Evolutionary conservation across 2,329 filamentous ascomycete species (phyloP).

Genomic region (Colletotrichum orbiculare): DNA sequence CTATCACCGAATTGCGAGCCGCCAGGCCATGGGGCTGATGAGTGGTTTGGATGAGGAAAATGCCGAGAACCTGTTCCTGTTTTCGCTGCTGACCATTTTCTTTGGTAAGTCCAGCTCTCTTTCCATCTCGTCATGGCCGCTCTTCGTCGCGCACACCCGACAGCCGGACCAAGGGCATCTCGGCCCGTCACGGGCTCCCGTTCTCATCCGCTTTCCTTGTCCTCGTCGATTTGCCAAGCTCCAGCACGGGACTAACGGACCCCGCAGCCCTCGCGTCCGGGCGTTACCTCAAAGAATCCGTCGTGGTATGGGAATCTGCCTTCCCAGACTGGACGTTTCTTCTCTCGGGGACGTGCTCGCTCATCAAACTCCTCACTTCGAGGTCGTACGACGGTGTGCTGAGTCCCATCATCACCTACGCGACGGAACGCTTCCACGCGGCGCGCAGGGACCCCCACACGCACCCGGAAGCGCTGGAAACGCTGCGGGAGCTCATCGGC

Average conservation of each 20-base stretch:
- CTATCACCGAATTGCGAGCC: constrained; percentile 34
- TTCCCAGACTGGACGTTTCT: constrained; percentile 48
- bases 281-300: constrained; percentile 42
- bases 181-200: too few relatives aligned
- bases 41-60: constrained; percentile 36
- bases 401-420: constrained; percentile 39
- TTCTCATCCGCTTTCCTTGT: not conserved
- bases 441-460: constrained; percentile 16
- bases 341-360: constrained; percentile 42
- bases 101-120: constrained; percentile 39
- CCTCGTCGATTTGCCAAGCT: not conserved
- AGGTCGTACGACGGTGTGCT: constrained; percentile 33
- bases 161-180: too few relatives aligned
- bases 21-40: constrained; percentile 37
- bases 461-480: constrained; percentile 29
- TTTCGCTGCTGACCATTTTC: constrained; percentile 48
- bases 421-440: constrained; percentile 38
- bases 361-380: constrained; percentile 40
- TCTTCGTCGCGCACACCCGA: too few relatives aligned
- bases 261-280: constrained; percentile 41
- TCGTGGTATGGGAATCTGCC: constrained; percentile 43
- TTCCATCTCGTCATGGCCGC: too few relatives aligned
- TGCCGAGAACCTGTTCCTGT: constrained; percentile 41
- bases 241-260: not conserved
- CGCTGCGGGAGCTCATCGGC: constrained; percentile 36